phyloP scores from a whole-genome alignment of 2,329 filamentous ascomycete species.

The Hymenoscyphus scutula region DNA sequence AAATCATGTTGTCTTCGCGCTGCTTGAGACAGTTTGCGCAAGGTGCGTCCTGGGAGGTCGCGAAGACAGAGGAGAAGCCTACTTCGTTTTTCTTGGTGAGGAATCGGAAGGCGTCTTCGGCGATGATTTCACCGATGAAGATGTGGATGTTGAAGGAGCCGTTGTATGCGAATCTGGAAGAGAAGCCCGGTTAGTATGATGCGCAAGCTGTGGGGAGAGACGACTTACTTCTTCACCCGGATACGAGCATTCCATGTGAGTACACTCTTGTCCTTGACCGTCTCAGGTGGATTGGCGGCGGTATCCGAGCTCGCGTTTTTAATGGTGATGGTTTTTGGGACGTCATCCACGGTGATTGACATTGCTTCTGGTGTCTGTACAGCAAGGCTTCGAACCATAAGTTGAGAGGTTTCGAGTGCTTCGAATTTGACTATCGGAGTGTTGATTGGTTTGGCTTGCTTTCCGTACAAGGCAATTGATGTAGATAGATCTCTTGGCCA shows the following conservation, averaged over 20 bases:
- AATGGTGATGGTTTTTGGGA: neutral
- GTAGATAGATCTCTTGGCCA: slow-evolving; percentile 7
- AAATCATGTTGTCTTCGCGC: neutral
- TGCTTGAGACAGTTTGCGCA: neutral
- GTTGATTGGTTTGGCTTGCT: neutral
- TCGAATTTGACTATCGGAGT: neutral
- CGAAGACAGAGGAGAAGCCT: neutral
- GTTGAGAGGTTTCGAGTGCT: neutral
- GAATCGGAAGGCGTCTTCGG: neutral
- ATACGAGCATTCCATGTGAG: neutral
- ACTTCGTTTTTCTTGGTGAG: slow-evolving; percentile 7
- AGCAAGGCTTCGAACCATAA: neutral
- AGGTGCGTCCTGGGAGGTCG: neutral
- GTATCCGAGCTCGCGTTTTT: neutral
- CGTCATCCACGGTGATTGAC: neutral
- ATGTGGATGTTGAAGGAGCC: slow-evolving; percentile 10
- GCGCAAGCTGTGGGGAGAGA: neutral
- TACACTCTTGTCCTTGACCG: neutral
- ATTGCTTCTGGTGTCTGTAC: neutral
- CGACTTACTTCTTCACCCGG: neutral
- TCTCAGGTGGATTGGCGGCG: neutral
- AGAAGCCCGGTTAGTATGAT: no score
- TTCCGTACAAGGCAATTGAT: slow-evolving; percentile 6
- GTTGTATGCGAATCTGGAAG: slow-evolving; percentile 4
- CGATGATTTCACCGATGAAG: slow-evolving; percentile 3